Conservation (phyloP, 192 early-diverging fungal genomes). For the Coemansia javaensis region DNA sequence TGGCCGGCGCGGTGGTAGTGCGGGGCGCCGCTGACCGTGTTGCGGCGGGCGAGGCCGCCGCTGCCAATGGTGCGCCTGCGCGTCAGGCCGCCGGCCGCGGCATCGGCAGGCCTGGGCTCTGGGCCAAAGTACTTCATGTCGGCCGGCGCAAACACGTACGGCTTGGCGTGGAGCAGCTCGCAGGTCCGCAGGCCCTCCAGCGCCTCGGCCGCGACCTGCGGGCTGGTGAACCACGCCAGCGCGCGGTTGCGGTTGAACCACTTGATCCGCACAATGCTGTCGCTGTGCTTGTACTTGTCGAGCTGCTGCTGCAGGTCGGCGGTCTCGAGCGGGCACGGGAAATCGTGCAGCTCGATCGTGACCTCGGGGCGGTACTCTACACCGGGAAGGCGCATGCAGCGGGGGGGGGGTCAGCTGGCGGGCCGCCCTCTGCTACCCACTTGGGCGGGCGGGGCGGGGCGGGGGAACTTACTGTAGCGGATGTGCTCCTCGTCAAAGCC, state of each 20-base stretch:
- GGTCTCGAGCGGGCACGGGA: conserved; percentile 46
- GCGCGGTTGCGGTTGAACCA: conserved; percentile 54
- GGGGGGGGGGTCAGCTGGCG: not conserved
- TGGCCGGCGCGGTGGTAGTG: conserved; percentile 50
- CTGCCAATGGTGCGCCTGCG: conserved; percentile 49
- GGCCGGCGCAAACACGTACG: conserved; percentile 29
- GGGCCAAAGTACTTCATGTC: conserved; percentile 53
- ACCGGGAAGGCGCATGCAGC: not conserved
- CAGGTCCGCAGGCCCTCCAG: conserved; percentile 39
- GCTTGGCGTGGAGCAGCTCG: conserved; percentile 45
- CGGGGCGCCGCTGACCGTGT: conserved; percentile 51
- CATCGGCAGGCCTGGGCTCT: conserved; percentile 32
- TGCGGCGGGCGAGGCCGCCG: conserved; percentile 46
- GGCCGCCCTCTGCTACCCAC: not conserved
- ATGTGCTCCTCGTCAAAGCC: conserved; percentile 50
- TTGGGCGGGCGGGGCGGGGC: too few relatives aligned
- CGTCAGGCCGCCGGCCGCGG: conserved; percentile 21
- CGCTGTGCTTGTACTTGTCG: conserved; percentile 37
- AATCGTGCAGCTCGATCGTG: conserved; percentile 50
- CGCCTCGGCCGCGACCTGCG: conserved; percentile 35
- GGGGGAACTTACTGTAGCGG: conserved; percentile 48
- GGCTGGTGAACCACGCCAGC: conserved; percentile 49
- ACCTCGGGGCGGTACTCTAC: conserved; percentile 51
- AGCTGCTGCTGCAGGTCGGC: conserved; percentile 45
- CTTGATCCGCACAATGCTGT: conserved; percentile 53